These are phyloP conservation scores for Fusarium fujikuroi DNA, from an alignment of 2,329 filamentous ascomycete genomes.

Conservation along the genomic window DNA sequence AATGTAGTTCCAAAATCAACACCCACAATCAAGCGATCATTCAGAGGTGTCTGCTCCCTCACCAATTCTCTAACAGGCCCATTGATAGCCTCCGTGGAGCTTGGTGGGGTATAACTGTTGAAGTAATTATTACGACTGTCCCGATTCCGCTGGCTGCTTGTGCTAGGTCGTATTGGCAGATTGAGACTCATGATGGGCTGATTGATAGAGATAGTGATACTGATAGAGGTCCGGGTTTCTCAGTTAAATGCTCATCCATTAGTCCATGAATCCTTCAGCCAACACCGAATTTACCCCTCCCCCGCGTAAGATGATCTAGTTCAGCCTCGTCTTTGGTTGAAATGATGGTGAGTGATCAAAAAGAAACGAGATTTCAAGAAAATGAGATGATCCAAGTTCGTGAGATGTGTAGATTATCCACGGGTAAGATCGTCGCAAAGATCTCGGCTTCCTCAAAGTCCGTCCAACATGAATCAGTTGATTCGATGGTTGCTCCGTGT, in stretches of 20 bases:
- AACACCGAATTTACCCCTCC: slow-evolving; percentile 40
- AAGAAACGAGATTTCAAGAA: background rate
- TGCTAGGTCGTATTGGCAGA: slow-evolving; percentile 59
- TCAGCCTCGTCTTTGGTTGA: slow-evolving; percentile 6
- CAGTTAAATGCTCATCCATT: slow-evolving; percentile 5
- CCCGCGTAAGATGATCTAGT: slow-evolving; percentile 29
- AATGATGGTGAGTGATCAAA: slow-evolving; percentile 1
- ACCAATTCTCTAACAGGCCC: slow-evolving; percentile 67
- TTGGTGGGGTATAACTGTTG: slow-evolving; percentile 64
- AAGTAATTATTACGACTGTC: slow-evolving; percentile 65
- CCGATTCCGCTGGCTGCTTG: slow-evolving; percentile 62
- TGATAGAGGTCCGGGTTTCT: slow-evolving; percentile 11
- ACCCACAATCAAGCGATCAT: slow-evolving; percentile 77
- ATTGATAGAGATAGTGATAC: background rate
- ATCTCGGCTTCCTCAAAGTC: slow-evolving; percentile 30
- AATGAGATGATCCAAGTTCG: background rate
- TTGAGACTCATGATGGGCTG: slow-evolving; percentile 60
- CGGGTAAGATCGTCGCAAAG: background rate
- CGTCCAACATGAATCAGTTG: slow-evolving; percentile 10
- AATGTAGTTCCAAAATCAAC: slow-evolving; percentile 90
- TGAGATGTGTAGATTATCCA: background rate
- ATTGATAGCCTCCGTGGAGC: slow-evolving; percentile 71
- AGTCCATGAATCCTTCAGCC: slow-evolving; percentile 29
- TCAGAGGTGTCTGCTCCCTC: slow-evolving; percentile 61
- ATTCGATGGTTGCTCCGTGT: slow-evolving; percentile 2